phyloP scores from a whole-genome alignment of 2,329 filamentous ascomycete species.

The Stagonosporopsis vannaccii region DNA sequence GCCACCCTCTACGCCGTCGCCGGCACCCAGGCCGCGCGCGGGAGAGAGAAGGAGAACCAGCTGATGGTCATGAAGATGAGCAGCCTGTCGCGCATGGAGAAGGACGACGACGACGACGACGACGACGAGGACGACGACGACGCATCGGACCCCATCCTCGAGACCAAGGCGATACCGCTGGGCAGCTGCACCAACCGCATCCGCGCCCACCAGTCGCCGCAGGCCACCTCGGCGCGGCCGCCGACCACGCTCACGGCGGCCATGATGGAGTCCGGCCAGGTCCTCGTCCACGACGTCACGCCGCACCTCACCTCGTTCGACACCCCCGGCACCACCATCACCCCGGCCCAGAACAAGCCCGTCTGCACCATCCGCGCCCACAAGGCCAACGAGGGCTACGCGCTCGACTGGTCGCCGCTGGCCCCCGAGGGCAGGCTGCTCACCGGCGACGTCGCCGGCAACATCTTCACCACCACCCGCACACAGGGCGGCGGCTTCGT shows the following conservation, averaged over 20 bases:
- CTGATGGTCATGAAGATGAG: conserved; percentile 97
- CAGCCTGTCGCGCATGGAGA: conserved; percentile 86
- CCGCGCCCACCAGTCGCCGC: conserved; percentile 80
- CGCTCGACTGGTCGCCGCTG: conserved; percentile 92
- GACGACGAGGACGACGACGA: conserved; percentile 73
- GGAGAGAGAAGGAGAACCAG: conserved; percentile 83
- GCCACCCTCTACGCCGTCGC: conserved; percentile 94
- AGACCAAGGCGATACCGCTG: conserved; percentile 87
- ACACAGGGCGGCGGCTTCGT: conserved; percentile 89
- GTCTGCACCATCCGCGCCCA: conserved; percentile 87
- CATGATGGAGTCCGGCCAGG: conserved; percentile 88
- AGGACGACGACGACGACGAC: conserved; percentile 74
- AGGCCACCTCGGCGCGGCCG: conserved; percentile 72
- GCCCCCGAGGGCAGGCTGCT: conserved; percentile 83
- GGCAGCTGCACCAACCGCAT: conserved; percentile 92
- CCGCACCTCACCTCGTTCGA: conserved; percentile 90
- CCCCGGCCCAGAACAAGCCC: conserved; percentile 86
- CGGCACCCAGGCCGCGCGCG: conserved; percentile 86
- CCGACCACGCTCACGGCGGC: conserved; percentile 85
- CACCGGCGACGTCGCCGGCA: conserved; percentile 88
- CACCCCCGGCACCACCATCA: conserved; percentile 80
- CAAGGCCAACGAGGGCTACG: conserved; percentile 87
- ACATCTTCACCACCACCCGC: conserved; percentile 86
- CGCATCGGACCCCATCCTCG: conserved; percentile 84
- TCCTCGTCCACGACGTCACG: conserved; percentile 94